These are phyloP conservation scores for Cutaneotrichosporon spelunceum DNA, from an alignment of 1,284 basidiomycete genomes.

Conservation along the genomic window DNA sequence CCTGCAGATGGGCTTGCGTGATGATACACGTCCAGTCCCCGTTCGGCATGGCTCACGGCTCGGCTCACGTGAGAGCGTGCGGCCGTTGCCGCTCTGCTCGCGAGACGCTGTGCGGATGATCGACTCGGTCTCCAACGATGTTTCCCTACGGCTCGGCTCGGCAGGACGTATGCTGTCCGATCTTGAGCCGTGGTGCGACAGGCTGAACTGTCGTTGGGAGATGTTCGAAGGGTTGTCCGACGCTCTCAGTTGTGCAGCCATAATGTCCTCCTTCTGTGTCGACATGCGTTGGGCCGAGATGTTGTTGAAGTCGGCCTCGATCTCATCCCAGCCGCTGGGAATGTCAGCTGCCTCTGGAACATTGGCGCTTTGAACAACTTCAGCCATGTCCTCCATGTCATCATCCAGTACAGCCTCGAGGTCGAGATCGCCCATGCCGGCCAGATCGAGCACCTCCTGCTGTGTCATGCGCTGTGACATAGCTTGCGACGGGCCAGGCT, in stretches of 20 bases:
- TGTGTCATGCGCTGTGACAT: conserved; percentile 27
- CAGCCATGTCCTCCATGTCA: conserved; percentile 20
- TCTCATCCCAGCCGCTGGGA: conserved; percentile 18
- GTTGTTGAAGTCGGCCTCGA: conserved; percentile 17
- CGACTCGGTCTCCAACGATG: not conserved
- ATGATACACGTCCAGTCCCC: not conserved
- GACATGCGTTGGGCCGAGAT: conserved; percentile 16
- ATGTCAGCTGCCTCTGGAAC: not conserved
- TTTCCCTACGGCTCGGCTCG: not conserved
- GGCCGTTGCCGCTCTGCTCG: not conserved
- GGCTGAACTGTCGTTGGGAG: not conserved
- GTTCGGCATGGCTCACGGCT: not conserved
- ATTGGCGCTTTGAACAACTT: not conserved
- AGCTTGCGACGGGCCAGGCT: conserved; percentile 19
- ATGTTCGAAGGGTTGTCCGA: not conserved
- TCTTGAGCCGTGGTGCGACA: not conserved
- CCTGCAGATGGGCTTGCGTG: not conserved
- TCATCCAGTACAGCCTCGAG: conserved; percentile 33
- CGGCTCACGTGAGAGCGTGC: not conserved
- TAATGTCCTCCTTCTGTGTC: conserved; percentile 14
- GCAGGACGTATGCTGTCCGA: not conserved
- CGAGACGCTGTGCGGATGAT: not conserved
- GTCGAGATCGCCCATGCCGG: conserved; percentile 32
- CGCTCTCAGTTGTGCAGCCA: not conserved
- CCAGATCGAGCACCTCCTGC: conserved; percentile 31